Evolutionary conservation across 345 rosid genomes (phyloP).

Genomic region (Linum lewisii): DNA sequence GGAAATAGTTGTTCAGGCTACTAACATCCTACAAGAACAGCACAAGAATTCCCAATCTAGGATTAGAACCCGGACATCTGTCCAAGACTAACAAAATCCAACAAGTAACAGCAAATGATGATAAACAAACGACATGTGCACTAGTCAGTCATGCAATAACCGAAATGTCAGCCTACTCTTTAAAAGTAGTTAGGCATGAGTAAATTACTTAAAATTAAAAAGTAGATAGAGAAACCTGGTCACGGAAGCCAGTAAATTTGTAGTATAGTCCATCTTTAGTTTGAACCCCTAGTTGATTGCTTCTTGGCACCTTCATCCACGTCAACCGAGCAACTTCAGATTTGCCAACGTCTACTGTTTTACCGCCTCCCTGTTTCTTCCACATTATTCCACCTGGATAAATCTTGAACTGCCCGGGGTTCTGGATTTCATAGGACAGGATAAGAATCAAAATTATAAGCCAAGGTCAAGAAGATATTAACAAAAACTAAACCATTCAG

Average conservation of each 20-base stretch:
- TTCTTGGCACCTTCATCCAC: slow-evolving; percentile 87
- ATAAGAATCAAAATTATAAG: background rate
- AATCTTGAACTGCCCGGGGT: slow-evolving; percentile 73
- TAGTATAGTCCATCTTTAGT: slow-evolving; percentile 72
- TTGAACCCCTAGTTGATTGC: slow-evolving; percentile 73
- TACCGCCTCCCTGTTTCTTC: slow-evolving; percentile 99
- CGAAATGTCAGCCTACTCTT: background rate
- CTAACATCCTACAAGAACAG: slow-evolving; percentile 50
- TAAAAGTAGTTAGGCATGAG: background rate
- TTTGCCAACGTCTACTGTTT: slow-evolving; percentile 86
- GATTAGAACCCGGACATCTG: background rate
- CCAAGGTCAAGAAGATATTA: background rate
- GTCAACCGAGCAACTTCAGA: slow-evolving; percentile 57
- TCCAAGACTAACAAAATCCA: background rate
- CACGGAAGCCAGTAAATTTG: slow-evolving; percentile 86
- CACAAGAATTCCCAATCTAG: background rate
- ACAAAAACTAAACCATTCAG: slow-evolving; percentile 2
- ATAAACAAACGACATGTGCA: background rate
- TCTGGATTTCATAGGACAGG: slow-evolving; percentile 36
- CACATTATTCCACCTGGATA: slow-evolving; percentile 68
- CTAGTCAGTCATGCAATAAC: background rate
- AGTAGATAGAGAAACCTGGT: slow-evolving; percentile 44
- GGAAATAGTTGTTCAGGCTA: slow-evolving; percentile 66
- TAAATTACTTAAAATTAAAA: background rate
- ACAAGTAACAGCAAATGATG: background rate